phyloP scores from a whole-genome alignment of 2,329 filamentous ascomycete genomes.

The Xylariaceae sp. region DNA sequence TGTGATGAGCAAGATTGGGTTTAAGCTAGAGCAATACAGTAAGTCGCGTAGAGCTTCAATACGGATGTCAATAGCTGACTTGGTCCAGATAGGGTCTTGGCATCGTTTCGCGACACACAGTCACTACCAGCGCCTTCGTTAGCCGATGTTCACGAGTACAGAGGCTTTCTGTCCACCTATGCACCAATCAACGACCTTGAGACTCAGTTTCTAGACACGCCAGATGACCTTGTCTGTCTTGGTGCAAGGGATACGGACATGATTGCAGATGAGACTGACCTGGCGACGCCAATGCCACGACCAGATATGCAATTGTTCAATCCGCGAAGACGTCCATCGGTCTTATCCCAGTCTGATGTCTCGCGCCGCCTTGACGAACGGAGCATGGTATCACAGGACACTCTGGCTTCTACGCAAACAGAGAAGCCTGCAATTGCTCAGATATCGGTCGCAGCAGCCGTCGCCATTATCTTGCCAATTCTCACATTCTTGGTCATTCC shows the following conservation, averaged over 20 bases:
- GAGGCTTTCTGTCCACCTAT: constrained; percentile 53
- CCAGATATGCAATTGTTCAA: constrained; percentile 12
- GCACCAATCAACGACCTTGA: constrained; percentile 58
- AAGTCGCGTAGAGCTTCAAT: constrained; percentile 26
- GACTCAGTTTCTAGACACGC: constrained; percentile 55
- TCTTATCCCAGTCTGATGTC: constrained; percentile 11
- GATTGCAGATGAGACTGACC: constrained; percentile 20
- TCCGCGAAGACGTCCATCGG: constrained; percentile 1
- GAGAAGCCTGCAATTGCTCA: constrained; percentile 18
- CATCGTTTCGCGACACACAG: constrained; percentile 55
- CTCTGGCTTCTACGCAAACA: background rate
- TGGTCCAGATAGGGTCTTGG: constrained; percentile 53
- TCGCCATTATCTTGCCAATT: constrained; percentile 54
- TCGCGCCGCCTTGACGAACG: constrained; percentile 13
- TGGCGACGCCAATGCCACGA: constrained; percentile 19
- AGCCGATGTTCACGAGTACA: constrained; percentile 50
- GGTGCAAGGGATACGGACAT: constrained; percentile 24
- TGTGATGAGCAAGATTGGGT: constrained; percentile 60
- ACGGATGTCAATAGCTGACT: background rate
- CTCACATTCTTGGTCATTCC: constrained; percentile 57
- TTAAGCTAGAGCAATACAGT: constrained; percentile 69
- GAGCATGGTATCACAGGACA: constrained; percentile 4
- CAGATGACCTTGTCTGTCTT: constrained; percentile 53
- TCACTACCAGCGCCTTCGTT: constrained; percentile 46
- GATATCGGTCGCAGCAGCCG: constrained; percentile 45